Percentiles rank a stretch among this genome's conserved stretches.
Evolutionary conservation across 129 eudicot species (phyloP).

Genomic region (Cynara cardunculus): DNA sequence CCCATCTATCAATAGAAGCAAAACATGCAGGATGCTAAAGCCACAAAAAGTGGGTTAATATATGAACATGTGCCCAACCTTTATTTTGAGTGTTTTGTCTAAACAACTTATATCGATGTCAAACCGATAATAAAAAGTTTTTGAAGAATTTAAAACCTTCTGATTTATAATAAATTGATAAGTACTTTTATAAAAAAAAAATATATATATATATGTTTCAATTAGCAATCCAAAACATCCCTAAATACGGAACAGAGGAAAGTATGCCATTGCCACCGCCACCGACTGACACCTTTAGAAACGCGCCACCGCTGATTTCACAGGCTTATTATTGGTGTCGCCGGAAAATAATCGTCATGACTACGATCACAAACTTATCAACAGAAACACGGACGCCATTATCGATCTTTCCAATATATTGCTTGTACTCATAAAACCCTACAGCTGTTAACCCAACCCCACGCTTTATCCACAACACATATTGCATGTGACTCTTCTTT

Average conservation of each 20-base stretch:
- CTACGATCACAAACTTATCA: not conserved
- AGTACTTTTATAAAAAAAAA: no score
- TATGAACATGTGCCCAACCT: no score
- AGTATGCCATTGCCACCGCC: not conserved
- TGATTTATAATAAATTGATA: no score
- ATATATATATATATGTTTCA: no score
- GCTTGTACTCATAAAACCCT: slow-evolving; percentile 13
- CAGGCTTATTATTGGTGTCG: not conserved
- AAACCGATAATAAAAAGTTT: no score
- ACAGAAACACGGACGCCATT: slow-evolving; percentile 3
- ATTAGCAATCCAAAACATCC: no score
- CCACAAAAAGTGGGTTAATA: no score
- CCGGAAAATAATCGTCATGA: slow-evolving; percentile 12
- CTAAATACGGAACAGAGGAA: not conserved
- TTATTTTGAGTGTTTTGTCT: no score
- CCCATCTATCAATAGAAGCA: no score
- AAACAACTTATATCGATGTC: no score
- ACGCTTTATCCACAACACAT: slow-evolving; percentile 8
- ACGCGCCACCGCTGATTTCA: slow-evolving; percentile 7
- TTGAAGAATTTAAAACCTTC: no score
- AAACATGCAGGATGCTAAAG: no score
- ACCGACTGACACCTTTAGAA: not conserved
- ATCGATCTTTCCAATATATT: not conserved
- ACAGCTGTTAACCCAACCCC: slow-evolving; percentile 23
- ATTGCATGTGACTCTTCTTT: not conserved